A percentile compares a stretch with the other conserved stretches of the same genome.
These are phyloP conservation scores for Apophysomyces elegans DNA, from an alignment of 371 early-diverging fungal species.

Conservation along the genomic window DNA sequence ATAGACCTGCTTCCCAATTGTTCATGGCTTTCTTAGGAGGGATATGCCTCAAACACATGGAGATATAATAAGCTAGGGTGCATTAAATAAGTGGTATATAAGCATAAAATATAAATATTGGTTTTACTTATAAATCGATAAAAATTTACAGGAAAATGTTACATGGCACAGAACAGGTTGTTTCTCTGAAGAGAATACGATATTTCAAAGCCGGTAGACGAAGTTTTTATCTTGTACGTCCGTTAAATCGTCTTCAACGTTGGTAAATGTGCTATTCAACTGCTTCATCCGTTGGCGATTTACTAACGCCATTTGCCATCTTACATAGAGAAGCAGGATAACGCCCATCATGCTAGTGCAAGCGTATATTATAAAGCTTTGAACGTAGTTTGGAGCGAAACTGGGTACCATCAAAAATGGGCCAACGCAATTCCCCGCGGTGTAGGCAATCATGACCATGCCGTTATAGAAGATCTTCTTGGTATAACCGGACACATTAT, in stretches of 20 bases:
- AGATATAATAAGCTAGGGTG: too few species aligned
- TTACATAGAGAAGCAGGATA: slow-evolving; percentile 24
- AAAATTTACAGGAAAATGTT: too few species aligned
- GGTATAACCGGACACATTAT: slow-evolving; percentile 40
- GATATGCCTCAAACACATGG: too few species aligned
- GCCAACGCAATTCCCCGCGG: slow-evolving; percentile 29
- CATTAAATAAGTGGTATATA: too few species aligned
- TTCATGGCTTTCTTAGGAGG: too few species aligned
- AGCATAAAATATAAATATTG: too few species aligned
- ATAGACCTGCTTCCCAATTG: too few species aligned
- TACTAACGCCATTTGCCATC: slow-evolving; percentile 23
- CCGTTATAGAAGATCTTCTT: slow-evolving; percentile 37
- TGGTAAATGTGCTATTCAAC: slow-evolving; percentile 12
- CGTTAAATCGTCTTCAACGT: slow-evolving; percentile 30
- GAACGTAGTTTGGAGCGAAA: slow-evolving; percentile 34
- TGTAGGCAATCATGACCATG: slow-evolving; percentile 29
- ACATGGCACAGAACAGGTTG: too few species aligned
- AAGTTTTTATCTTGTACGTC: slow-evolving; percentile 28
- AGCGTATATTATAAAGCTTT: slow-evolving; percentile 35
- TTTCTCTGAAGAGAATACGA: too few species aligned
- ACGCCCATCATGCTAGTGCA: slow-evolving; percentile 24
- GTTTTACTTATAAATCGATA: too few species aligned
- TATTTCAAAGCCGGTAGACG: slow-evolving; percentile 28
- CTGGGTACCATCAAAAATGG: slow-evolving; percentile 29
- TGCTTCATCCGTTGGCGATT: slow-evolving; percentile 19